Evolutionary conservation across 2,329 filamentous ascomycete species (phyloP), one percentile per base, ranked within the genome.

Genomic region (Penicillium sp.): DNA sequence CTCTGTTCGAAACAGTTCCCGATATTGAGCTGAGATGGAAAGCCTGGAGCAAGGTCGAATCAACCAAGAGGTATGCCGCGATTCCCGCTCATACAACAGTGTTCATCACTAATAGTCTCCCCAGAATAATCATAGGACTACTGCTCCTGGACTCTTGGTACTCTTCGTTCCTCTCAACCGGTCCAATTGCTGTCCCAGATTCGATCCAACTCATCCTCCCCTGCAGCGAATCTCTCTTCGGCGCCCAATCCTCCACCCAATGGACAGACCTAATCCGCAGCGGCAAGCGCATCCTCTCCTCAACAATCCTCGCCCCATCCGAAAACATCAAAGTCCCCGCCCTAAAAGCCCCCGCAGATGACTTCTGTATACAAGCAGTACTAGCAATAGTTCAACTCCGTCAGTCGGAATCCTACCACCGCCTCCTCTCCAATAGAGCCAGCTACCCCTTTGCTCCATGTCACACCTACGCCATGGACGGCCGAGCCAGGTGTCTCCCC

Each of bases 11-110:
- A 27, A 59, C 65, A 5, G 72, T 80, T 7, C 67, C 76, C 15
- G 77, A 80, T 59, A 72, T 78, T 35, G 78, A 81, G 49, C 68
- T 73, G 25, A 70, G 76, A 62, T 83, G 81, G 81, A 81, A 79
- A 62, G 77, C 79, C 2, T 83, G 81, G 81, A 76, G 77, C 59
- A 78, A 79, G 49, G 74, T 83, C 8, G 81, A 83, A 66, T 82
- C 79, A 47, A 74, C 74, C 0, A 83, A 83, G 64, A 74, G 80
- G 72, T 72, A 60, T 45, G 63, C 48, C 29, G 1, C 15, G 5
- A 10, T 13, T 25, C n/a, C 23, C 8, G 9, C 4, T 33, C 4
- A 36, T 29, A 29, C 15, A 13, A 17, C 7, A 10, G 33, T 35
- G 33, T 8, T 17, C 7, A 35, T n/a, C 27, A 19, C 58, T 68